Evolutionary conservation across 1,139 yeast genomes (phyloP).

Genomic region (Zygosaccharomyces sapae): DNA sequence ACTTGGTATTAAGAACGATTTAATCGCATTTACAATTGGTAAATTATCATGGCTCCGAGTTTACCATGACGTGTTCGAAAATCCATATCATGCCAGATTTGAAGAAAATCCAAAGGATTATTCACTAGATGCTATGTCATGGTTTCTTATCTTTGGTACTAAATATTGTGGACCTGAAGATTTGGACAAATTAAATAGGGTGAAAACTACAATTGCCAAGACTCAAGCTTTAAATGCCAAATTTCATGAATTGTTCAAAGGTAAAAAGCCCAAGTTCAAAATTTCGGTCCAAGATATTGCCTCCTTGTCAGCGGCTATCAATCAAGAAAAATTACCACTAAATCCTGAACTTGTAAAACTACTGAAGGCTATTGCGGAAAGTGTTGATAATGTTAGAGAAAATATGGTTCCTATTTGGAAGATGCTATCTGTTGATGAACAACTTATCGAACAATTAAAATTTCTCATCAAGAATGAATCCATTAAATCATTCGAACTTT

Average conservation of each 20-base stretch:
- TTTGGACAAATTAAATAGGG: constrained; percentile 14
- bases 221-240: constrained; percentile 20
- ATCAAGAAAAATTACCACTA: constrained; percentile 28
- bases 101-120: constrained; percentile 34
- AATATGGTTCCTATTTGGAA: constrained; percentile 33
- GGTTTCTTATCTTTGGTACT: constrained; percentile 22
- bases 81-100: constrained; percentile 38
- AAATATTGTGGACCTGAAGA: constrained; percentile 17
- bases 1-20: constrained; percentile 11
- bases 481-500: constrained; percentile 11
- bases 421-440: constrained; percentile 18
- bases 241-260: constrained; percentile 27
- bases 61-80: constrained; percentile 15
- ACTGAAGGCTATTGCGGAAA: constrained; percentile 21
- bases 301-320: constrained; percentile 15
- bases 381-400: constrained; percentile 32
- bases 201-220: constrained; percentile 16
- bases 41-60: constrained; percentile 21
- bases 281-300: constrained; percentile 25
- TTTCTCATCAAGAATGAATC: constrained; percentile 10
- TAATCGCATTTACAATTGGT: constrained; percentile 14
- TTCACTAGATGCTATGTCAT: constrained; percentile 29
- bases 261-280: constrained; percentile 32
- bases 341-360: constrained; percentile 17
- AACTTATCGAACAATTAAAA: constrained; percentile 12